Evolutionary conservation across 495 filamentous ascomycete genomes (phyloP).

Genomic region (Niebla homalea): DNA sequence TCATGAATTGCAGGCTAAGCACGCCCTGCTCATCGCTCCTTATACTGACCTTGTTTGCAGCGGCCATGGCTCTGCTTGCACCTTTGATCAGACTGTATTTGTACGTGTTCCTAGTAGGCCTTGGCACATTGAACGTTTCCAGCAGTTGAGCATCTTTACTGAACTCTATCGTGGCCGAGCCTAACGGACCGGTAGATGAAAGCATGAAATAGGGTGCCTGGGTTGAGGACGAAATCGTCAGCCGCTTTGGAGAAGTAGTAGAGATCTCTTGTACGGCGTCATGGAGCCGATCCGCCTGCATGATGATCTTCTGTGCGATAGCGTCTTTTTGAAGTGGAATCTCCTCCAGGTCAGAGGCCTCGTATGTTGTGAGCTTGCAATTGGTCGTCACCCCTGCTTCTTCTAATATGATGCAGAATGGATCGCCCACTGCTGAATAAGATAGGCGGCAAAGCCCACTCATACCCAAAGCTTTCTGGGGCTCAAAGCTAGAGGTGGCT

Average conservation of each 20-base stretch:
- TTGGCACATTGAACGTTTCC: conserved; percentile 58
- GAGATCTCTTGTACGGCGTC: conserved; percentile 75
- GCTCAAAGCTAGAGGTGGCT: conserved; percentile 50
- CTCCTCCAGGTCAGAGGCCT: conserved; percentile 49
- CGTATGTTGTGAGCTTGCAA: conserved; percentile 85
- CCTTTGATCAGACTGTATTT: conserved; percentile 75
- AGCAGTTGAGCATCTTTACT: conserved; percentile 56
- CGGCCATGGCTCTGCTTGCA: conserved; percentile 74
- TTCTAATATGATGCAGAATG: conserved; percentile 67
- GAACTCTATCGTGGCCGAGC: conserved; percentile 75
- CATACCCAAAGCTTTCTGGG: conserved; percentile 60
- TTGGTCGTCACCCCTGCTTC: conserved; percentile 81
- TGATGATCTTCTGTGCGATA: conserved; percentile 85
- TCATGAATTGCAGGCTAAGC: conserved; percentile 91
- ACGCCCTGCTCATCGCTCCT: conserved; percentile 78
- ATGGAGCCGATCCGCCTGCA: conserved; percentile 68
- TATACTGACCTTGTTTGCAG: conserved; percentile 84
- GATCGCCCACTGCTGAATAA: conserved; percentile 57
- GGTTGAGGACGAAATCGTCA: conserved; percentile 51
- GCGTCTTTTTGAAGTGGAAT: conserved; percentile 74
- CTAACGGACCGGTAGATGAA: conserved; percentile 58
- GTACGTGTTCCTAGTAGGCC: conserved; percentile 37
- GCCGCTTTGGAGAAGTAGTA: conserved; percentile 50
- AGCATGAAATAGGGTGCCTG: conserved; percentile 61
- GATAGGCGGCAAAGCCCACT: conserved; percentile 68